These are phyloP conservation scores for Phlebiopsis gigantea DNA, from an alignment of 768 basidiomycete genomes.

Conservation along the genomic window DNA sequence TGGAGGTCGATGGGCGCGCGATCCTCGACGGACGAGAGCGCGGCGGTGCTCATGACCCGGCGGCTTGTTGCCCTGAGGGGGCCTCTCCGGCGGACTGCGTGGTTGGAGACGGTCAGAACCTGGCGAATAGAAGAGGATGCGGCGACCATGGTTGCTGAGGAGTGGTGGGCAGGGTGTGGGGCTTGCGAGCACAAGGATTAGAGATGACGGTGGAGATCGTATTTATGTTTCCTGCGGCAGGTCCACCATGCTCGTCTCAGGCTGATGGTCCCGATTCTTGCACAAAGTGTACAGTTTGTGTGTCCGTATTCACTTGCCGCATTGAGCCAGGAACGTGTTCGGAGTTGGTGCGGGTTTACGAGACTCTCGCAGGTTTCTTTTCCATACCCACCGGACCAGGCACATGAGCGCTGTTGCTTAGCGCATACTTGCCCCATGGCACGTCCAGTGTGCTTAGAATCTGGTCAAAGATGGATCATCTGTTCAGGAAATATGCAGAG, in stretches of 20 bases:
- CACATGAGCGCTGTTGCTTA: not conserved
- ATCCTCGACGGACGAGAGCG: conserved; percentile 14
- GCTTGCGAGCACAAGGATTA: conserved; percentile 1
- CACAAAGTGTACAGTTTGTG: not conserved
- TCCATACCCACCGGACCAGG: not conserved
- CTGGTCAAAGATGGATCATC: too few species aligned
- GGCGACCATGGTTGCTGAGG: conserved; percentile 4
- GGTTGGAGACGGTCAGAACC: conserved; percentile 7
- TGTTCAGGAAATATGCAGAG: not conserved
- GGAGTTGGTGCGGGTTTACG: conserved; percentile 17
- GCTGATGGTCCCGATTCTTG: not conserved
- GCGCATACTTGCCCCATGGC: not conserved
- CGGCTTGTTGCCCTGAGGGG: not conserved
- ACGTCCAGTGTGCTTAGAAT: too few species aligned
- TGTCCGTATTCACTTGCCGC: not conserved
- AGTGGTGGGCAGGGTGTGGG: not conserved
- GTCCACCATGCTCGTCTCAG: not conserved
- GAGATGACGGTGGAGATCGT: not conserved
- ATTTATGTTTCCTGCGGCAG: conserved; percentile 3
- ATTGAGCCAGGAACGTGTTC: conserved; percentile 8
- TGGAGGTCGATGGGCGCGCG: conserved; percentile 16
- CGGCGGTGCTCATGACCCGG: conserved; percentile 9
- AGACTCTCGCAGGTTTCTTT: not conserved
- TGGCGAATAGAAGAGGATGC: conserved; percentile 7
- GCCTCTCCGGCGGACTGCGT: not conserved